Evolutionary conservation across 2,329 filamentous ascomycete genomes (phyloP).

Genomic region (Xylariaceae sp.): DNA sequence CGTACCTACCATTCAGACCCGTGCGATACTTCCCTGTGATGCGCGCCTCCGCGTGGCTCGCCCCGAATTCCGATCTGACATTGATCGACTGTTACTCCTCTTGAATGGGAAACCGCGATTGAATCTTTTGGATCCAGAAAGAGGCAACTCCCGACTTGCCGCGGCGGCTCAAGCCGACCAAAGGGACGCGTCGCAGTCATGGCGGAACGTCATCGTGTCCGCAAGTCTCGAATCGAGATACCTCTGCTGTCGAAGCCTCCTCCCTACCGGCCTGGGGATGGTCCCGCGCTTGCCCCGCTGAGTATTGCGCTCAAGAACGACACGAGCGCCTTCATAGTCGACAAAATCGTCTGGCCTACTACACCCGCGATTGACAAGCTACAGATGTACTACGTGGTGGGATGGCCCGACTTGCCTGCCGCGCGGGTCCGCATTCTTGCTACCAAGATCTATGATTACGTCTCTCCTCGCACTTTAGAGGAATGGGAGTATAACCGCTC

Average conservation of each 20-base stretch:
- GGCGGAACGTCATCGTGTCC: neutral
- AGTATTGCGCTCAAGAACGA: conserved; percentile 41
- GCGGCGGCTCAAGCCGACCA: too few relatives aligned
- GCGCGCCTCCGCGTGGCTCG: too few relatives aligned
- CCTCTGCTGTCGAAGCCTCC: conserved; percentile 22
- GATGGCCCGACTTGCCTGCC: conserved; percentile 45
- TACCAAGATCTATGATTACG: conserved; percentile 47
- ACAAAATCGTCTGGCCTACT: conserved; percentile 39
- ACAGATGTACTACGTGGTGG: conserved; percentile 46
- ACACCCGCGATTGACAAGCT: conserved; percentile 21
- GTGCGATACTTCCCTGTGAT: too few relatives aligned
- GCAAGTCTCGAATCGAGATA: conserved; percentile 21
- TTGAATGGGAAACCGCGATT: too few relatives aligned
- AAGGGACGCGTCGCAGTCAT: too few relatives aligned
- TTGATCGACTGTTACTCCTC: too few relatives aligned
- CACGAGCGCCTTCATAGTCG: conserved; percentile 49
- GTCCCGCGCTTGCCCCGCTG: conserved; percentile 40
- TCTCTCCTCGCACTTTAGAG: conserved; percentile 48
- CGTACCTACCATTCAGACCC: too few relatives aligned
- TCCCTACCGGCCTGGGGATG: conserved; percentile 37
- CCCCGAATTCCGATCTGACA: too few relatives aligned
- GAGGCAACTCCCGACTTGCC: too few relatives aligned
- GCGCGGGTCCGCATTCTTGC: conserved; percentile 38
- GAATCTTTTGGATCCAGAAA: too few relatives aligned
- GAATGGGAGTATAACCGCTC: conserved; percentile 45